Conservation (phyloP, 2,329 filamentous ascomycete genomes). For the Cordyceps farinosa region DNA sequence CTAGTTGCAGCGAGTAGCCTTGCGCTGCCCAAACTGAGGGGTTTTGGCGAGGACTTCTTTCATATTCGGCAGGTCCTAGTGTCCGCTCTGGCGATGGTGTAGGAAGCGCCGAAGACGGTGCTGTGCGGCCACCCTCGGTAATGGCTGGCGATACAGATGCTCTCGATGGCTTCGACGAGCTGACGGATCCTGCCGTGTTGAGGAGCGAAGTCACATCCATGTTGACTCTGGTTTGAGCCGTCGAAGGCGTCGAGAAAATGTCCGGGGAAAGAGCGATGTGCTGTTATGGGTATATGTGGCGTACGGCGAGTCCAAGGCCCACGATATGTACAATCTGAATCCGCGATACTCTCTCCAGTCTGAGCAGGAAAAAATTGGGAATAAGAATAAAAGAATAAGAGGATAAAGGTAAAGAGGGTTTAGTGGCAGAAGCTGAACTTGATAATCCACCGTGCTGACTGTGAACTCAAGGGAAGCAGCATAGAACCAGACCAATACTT, state of each 20-base stretch:
- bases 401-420: neutral
- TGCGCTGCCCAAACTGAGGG: slow-evolving; percentile 1
- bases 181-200: slow-evolving; percentile 12
- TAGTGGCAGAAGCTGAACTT: slow-evolving; percentile 2
- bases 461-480: neutral
- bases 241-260: neutral
- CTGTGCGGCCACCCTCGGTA: slow-evolving; percentile 16
- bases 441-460: slow-evolving; percentile 6
- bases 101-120: slow-evolving; percentile 16
- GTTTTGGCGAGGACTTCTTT: slow-evolving; percentile 6
- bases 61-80: slow-evolving; percentile 9
- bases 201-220: slow-evolving; percentile 19
- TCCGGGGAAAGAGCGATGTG: neutral
- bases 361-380: neutral
- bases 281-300: neutral
- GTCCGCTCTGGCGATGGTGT: slow-evolving; percentile 18
- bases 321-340: neutral
- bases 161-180: slow-evolving; percentile 12
- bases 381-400: neutral
- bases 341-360: neutral
- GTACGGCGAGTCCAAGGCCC: neutral
- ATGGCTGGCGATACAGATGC: slow-evolving; percentile 14
- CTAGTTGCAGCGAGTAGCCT: slow-evolving; percentile 6
- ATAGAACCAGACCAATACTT: neutral
- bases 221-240: neutral